Evolutionary conservation across 345 rosid genomes (phyloP).

Genomic region (Ceriops zippeliana): DNA sequence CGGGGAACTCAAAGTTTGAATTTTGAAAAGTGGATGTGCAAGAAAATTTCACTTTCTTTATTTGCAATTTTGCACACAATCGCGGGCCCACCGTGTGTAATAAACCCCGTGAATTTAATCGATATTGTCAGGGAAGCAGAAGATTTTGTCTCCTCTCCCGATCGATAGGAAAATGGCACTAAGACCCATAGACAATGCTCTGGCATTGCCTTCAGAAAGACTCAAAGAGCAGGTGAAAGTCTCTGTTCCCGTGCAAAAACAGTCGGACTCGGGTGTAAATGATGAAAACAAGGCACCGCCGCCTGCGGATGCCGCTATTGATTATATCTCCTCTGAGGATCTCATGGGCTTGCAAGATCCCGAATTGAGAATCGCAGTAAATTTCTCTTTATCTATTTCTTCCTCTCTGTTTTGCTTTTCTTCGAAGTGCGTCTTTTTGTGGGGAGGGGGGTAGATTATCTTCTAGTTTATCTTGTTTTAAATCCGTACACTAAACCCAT

Average conservation of each 20-base stretch:
- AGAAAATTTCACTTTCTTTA: neutral
- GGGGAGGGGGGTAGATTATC: too few species aligned
- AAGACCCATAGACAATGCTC: constrained; percentile 78
- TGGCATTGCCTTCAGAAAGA: constrained; percentile 52
- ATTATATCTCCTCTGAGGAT: constrained; percentile 59
- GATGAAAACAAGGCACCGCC: constrained; percentile 62
- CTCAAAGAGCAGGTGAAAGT: constrained; percentile 62
- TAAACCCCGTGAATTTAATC: too few species aligned
- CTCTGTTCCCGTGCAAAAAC: constrained; percentile 29
- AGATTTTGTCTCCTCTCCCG: neutral
- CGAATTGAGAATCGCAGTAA: constrained; percentile 44
- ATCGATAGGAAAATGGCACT: constrained; percentile 52
- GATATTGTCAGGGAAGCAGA: too few species aligned
- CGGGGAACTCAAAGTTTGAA: constrained; percentile 9
- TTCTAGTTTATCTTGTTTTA: too few species aligned
- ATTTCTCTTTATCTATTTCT: neutral
- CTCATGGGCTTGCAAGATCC: constrained; percentile 55
- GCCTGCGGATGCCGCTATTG: constrained; percentile 42
- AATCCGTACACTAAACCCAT: too few species aligned
- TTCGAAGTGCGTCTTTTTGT: neutral
- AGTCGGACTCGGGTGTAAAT: constrained; percentile 29
- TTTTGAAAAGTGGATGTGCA: neutral
- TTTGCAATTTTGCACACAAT: neutral
- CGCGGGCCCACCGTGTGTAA: too few species aligned
- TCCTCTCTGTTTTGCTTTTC: neutral